Evolutionary conservation across 768 basidiomycete genomes (phyloP).

Genomic region (Harrya chromipes): DNA sequence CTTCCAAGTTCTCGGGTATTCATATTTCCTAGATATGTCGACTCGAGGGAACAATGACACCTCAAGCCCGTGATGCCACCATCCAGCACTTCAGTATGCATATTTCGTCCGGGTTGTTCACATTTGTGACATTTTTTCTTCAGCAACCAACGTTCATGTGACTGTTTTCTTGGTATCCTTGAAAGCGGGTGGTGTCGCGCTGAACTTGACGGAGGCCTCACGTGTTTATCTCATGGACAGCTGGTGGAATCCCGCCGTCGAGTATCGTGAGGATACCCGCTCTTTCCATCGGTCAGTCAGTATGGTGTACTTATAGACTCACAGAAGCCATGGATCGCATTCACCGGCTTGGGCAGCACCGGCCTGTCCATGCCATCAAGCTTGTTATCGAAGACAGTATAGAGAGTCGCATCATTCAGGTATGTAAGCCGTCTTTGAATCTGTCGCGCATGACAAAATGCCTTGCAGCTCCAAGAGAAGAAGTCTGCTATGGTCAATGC

Average conservation of each 20-base stretch:
- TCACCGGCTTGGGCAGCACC: constrained; percentile 91
- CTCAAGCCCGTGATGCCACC: constrained; percentile 90
- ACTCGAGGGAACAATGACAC: constrained; percentile 95
- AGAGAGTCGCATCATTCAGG: constrained; percentile 91
- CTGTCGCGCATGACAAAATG: background rate
- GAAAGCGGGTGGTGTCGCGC: constrained; percentile 93
- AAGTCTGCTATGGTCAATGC: constrained; percentile 95
- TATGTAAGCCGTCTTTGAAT: constrained; percentile 26
- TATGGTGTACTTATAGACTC: constrained; percentile 1
- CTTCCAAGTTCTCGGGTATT: background rate
- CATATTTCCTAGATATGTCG: constrained; percentile 68
- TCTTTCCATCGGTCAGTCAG: background rate
- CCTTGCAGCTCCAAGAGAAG: constrained; percentile 81
- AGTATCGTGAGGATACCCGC: constrained; percentile 60
- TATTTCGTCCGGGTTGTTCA: background rate
- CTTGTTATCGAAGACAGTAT: constrained; percentile 95
- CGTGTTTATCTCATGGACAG: constrained; percentile 96
- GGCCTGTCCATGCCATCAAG: constrained; percentile 92
- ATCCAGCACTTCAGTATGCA: constrained; percentile 88
- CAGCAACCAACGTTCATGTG: constrained; percentile 89
- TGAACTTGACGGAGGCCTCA: constrained; percentile 88
- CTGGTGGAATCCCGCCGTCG: constrained; percentile 98
- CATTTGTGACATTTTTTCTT: background rate
- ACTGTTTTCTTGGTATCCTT: constrained; percentile 97
- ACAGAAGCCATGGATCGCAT: constrained; percentile 97